Base-by-base conservation (phyloP, 140 eudicot genomes). In the Oenanthe javanica region DNA sequence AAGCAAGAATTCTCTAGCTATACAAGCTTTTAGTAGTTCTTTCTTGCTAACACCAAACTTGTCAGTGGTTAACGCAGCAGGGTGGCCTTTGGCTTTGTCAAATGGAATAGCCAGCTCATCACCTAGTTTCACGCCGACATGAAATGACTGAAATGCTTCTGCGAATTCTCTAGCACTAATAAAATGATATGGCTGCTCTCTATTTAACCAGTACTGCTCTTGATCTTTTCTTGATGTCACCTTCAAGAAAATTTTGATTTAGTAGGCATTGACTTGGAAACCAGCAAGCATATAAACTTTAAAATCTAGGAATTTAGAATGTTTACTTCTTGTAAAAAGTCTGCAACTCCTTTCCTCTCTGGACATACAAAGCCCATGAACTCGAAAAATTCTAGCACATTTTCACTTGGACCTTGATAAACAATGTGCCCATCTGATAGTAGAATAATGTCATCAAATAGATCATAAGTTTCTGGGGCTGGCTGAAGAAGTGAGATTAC, bases 141-240 rank as follows among this genome's bases (percentile, higher is more conserved):
- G 97, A 84, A 93, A 93, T 36, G 96, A 86, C 84, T 88, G 92
- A 78, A 91, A 93, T 59, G 98, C 93, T 84, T 93, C 97, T 36
- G 92, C 91, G 57, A 93, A 89, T 82, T 93, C 98, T 76, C 79
- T 85, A 48, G 86, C 93, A 31, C 88, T 88, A 27, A 93, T 77
- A 64, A 88, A 93, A 78, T 25, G 83, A 82, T 90, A 88, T 45
- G 92, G 86, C 55, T 87, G 85, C 36, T 90, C 91, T 85, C 88
- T 82, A 72, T 82, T 69, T 21, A 76, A 78, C 98, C 98, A 91
- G 69, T 93, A 93, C 78, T 93, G 98, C 81, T 84, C 92, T 86
- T 93, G 97, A 90, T 91, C 98, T 88, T 93, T 93, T 79, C 81
- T 88, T 51, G 97, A 93, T 70, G 98, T 93, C 87, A 93, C 98